Evolutionary conservation across 805 yeast species (phyloP).

Genomic region (Sugiyamaella floridensis): DNA sequence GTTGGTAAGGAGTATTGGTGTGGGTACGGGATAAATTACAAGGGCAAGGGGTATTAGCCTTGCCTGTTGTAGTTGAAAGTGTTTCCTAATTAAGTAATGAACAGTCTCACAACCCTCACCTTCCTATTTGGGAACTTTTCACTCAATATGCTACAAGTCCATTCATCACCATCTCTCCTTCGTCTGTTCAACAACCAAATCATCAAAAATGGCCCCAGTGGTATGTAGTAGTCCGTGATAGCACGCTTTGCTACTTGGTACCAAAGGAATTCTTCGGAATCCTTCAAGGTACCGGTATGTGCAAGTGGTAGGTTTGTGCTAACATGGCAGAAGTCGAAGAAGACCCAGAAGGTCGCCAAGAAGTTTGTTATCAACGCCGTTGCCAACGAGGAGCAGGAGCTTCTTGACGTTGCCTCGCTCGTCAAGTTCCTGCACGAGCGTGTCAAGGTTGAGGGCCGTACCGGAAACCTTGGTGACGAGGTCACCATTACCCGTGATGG

Average conservation of each 20-base stretch:
- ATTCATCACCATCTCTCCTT: neutral
- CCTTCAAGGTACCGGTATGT: slow-evolving; percentile 16
- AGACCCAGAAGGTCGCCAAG: slow-evolving; percentile 46
- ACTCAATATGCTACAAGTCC: neutral
- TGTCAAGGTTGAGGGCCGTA: slow-evolving; percentile 96
- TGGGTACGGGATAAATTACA: too few species aligned
- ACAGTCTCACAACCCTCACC: neutral
- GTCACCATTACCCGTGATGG: slow-evolving; percentile 84
- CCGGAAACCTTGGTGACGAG: slow-evolving; percentile 95
- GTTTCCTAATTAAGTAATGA: neutral
- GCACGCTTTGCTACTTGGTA: slow-evolving; percentile 36
- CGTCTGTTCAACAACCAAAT: neutral
- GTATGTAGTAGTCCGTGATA: slow-evolving; percentile 46
- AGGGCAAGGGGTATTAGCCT: too few species aligned
- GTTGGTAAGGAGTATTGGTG: too few species aligned
- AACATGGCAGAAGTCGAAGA: slow-evolving; percentile 56
- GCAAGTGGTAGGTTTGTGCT: slow-evolving; percentile 71
- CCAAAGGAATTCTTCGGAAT: slow-evolving; percentile 23
- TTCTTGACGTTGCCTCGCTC: slow-evolving; percentile 95
- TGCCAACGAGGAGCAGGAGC: slow-evolving; percentile 94
- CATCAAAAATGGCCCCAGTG: slow-evolving; percentile 76
- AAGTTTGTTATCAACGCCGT: slow-evolving; percentile 87
- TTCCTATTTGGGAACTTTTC: neutral
- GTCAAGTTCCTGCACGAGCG: slow-evolving; percentile 97
- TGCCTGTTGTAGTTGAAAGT: too few species aligned